Evolutionary conservation across 2,329 filamentous ascomycete species (phyloP).

Genomic region (Sarocladium kiliense): DNA sequence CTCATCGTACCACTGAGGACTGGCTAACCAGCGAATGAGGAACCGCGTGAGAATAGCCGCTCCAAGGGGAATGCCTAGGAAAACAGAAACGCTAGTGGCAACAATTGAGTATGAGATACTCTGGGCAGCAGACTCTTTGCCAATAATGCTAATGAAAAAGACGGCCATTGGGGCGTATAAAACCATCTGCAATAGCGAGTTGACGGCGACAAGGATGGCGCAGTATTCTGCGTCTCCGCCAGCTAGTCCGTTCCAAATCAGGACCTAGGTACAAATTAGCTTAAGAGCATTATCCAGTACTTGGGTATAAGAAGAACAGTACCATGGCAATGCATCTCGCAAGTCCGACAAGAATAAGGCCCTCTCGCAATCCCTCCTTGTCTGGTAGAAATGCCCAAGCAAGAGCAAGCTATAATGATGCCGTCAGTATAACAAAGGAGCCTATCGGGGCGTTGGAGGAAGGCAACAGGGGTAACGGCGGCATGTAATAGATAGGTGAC

Average conservation of each 20-base stretch:
- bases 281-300: too few species aligned
- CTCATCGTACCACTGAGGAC: constrained; percentile 58
- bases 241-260: constrained; percentile 67
- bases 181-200: constrained; percentile 72
- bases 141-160: constrained; percentile 67
- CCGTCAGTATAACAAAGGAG: too few species aligned
- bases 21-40: constrained; percentile 46
- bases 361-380: constrained; percentile 51
- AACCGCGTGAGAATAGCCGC: constrained; percentile 75
- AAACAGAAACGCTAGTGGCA: constrained; percentile 76
- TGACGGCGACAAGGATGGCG: constrained; percentile 71
- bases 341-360: constrained; percentile 76
- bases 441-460: too few species aligned
- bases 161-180: constrained; percentile 66
- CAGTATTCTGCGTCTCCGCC: constrained; percentile 78
- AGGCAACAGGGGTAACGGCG: too few species aligned
- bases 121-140: constrained; percentile 31
- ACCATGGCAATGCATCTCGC: constrained; percentile 89
- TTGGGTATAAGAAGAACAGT: constrained; percentile 18
- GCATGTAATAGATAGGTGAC: too few species aligned
- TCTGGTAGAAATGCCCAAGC: constrained; percentile 66
- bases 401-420: constrained; percentile 58
- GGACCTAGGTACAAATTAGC: constrained; percentile 26
- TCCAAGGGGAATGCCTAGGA: constrained; percentile 77
- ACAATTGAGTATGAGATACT: constrained; percentile 58